Evolutionary conservation across 192 early-diverging fungal genomes (phyloP).

Genomic region (Podila epigama): DNA sequence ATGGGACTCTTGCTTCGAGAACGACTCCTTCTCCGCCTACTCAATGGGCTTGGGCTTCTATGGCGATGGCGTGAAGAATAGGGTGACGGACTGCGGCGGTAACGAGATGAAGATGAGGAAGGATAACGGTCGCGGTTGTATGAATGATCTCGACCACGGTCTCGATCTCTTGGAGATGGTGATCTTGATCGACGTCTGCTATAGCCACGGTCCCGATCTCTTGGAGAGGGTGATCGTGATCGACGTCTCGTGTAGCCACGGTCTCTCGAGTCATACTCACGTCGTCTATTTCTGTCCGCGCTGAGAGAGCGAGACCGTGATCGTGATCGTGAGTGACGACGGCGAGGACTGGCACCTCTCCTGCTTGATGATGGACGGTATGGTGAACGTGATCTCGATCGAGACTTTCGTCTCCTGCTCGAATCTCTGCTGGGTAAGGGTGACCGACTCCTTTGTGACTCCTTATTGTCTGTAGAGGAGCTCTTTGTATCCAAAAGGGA

Average conservation of each 20-base stretch:
- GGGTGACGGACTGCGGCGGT: constrained; percentile 8
- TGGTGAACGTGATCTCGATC: constrained; percentile 17
- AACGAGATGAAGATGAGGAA: constrained; percentile 5
- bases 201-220: neutral
- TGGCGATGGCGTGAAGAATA: constrained; percentile 10
- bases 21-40: neutral
- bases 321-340: neutral
- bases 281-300: neutral
- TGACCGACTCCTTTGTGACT: neutral
- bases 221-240: constrained; percentile 1
- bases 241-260: neutral
- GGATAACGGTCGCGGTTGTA: constrained; percentile 5
- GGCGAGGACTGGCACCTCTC: neutral
- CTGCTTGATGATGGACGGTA: neutral
- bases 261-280: neutral
- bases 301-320: neutral
- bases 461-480: neutral
- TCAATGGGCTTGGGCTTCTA: neutral
- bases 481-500: neutral
- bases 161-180: neutral
- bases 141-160: no score
- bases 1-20: constrained; percentile 5
- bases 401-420: neutral
- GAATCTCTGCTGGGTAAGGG: neutral
- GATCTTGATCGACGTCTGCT: constrained; percentile 6